Evolutionary conservation across 495 filamentous ascomycete genomes (phyloP).

Genomic region (Antarctomyces pellizariae): DNA sequence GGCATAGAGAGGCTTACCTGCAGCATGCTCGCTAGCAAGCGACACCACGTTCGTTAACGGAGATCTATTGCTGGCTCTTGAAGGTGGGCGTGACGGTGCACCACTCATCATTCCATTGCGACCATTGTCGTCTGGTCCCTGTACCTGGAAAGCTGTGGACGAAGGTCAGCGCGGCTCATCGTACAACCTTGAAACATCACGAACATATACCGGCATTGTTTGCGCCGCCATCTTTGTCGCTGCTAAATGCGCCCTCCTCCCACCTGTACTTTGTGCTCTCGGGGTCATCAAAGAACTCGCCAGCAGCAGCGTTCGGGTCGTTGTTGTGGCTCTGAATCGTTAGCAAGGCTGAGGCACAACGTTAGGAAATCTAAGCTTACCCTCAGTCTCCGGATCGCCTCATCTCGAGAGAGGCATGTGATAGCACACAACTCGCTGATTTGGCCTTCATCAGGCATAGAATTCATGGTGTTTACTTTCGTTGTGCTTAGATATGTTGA

Average conservation of each 20-base stretch:
- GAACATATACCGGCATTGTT: slow-evolving; percentile 15
- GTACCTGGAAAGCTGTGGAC: slow-evolving; percentile 29
- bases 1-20: slow-evolving; percentile 14
- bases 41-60: slow-evolving; percentile 20
- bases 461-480: too few relatives aligned
- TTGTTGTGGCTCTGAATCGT: slow-evolving; percentile 17
- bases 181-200: slow-evolving; percentile 4
- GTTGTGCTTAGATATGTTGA: too few relatives aligned
- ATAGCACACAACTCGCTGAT: slow-evolving; percentile 13
- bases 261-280: slow-evolving; percentile 16
- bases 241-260: slow-evolving; percentile 23
- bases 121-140: slow-evolving; percentile 23
- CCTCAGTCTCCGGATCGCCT: slow-evolving; percentile 18
- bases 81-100: slow-evolving; percentile 50
- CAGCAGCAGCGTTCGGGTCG: slow-evolving; percentile 19
- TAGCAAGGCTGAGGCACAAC: slow-evolving; percentile 1
- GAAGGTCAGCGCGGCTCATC: slow-evolving; percentile 8
- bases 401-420: slow-evolving; percentile 12
- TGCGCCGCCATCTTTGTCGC: slow-evolving; percentile 19
- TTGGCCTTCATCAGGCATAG: too few relatives aligned
- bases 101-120: slow-evolving; percentile 19
- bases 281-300: slow-evolving; percentile 21
- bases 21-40: slow-evolving; percentile 12
- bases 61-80: slow-evolving; percentile 30
- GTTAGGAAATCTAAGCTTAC: slow-evolving; percentile 9